Base-by-base conservation (phyloP, 768 basidiomycete genomes). In the Tubosaeta sp. region DNA sequence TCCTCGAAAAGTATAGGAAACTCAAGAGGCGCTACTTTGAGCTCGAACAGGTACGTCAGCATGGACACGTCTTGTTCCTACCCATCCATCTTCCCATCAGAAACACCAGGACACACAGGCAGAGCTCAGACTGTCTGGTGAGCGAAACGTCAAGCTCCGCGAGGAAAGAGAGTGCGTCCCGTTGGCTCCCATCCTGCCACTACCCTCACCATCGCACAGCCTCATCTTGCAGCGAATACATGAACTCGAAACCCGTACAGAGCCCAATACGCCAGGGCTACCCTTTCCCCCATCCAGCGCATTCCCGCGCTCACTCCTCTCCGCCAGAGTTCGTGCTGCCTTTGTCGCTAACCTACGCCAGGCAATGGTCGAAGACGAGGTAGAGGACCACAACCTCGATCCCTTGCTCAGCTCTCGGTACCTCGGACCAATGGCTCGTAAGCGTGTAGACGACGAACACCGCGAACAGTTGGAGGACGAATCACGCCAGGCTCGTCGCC, bases 21-120 rank as follows among this genome's bases (percentile, higher is more conserved):
- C 73, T 87, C 48, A 89, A 89, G 64, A 70, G 82, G 39, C 80
- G 81, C 37, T 85, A 79, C 65, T 77, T 78, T 57, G 83, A 85
- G 49, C 77, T 87, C 38, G 84, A 87, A 59, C 82, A 88, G 79
- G 87, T 88, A 49, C 60, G 82, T 71, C 34, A 0, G 35, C 43
- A n/a, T 46, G 39, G 11, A 14, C 32, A 33, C 31, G 5, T 1
- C 25, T 19, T 34, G 8, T 33, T 16, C 2, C 3, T 1, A 9
- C 8, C 13, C 11, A 54, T 43, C 32, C 37, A 31, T 16, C 0
- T 12, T 47, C 9, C 38, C 48, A 52, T 50, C 69, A 86, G 81
- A 77, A 80, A 75, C 75, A 78, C 66, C 81, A 84, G 69, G 83
- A 83, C 60, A 71, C 76, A 3, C 74, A 74, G 53, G 69, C 75